Evolutionary conservation across 1,139 yeast genomes (phyloP), one percentile per base, ranked within the genome.

Genomic region (Scheffersomyces segobiensis): DNA sequence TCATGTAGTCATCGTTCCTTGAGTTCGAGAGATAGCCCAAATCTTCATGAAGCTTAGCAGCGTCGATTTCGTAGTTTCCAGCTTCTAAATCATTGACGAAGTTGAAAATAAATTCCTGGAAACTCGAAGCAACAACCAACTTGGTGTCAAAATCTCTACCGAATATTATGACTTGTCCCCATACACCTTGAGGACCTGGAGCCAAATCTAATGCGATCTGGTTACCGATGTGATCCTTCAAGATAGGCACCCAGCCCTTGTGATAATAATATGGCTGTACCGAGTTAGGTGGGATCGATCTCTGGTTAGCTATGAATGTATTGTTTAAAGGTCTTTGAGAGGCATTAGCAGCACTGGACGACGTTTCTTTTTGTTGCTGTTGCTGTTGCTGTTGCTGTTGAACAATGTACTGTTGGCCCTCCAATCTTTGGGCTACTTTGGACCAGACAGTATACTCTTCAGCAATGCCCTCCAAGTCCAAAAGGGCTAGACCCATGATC

Each of bases 371-470:
- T 46, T 53, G 58, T 52, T 65, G 65, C 56, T 70, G 70, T 55
- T 66, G 65, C 57, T 69, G 71, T 58, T 66, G 65, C 57, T 69
- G 71, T 58, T 72, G 78, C 61, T 69, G 73, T 62, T 74, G 75
- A 24, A 72, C 66, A 52, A 72, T 60, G 60, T 73, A 72, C 56
- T 75, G 78, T 62, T 80, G 83, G 59, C 71, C 74, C 60, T 82
- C 85, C 58, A 85, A 73, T 58, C 81, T 76, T 61, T 77, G 77
- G 32, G 89, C 87, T 20, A 89, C 91, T 65, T 82, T 87, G 60
- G 86, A 82, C 97, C 97, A 91, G 59, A 88, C 81, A 48, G 80
- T 76, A 74, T 88, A 86, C 71, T 90, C 96, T 65, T 87, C 91
- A 54, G 86, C 82, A 57, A 89, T 82, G 57, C 85, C 79, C 70